Base-by-base conservation (phyloP, 176 grass and related monocot species). In the Hordeum vulgare region DNA sequence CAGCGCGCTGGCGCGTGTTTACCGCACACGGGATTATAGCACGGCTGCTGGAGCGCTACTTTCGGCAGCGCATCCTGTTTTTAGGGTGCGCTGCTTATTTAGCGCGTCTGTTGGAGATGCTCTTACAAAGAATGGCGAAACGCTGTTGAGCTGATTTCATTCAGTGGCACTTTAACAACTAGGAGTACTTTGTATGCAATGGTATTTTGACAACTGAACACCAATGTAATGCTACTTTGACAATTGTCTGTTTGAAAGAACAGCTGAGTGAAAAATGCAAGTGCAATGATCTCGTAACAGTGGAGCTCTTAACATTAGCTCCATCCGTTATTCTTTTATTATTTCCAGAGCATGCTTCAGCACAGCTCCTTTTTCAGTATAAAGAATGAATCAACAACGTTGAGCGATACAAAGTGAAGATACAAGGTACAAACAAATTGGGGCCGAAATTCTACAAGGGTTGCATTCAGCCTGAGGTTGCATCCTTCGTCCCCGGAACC, bases 381-480 rank as follows among this genome's bases (percentile, higher is more conserved):
- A 41, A 88, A 68, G 61, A 81, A 87, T 31, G 69, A 87, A 82
- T 21, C 28, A 87, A 82, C 36, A 61, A 49, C 18, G 7, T 40
- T 13, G 33, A 67, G n/a, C 2, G 5, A 14, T 57, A 57, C 18
- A 63, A 25, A 51, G 65, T 72, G 64, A 20, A 61, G 11, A 44
- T 39, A 70, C 56, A 72, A 10, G 24, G 36, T 68, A 75, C 45
- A 77, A 60, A 7, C 42, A 54, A 24, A 67, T 0, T 20, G 20
- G 3, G 45, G 20, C 31, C 11, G 28, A 66, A 47, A 80, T 49
- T 80, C 76, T 89, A 80, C 44, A 59, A 17, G 4, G 58, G 4
- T 45, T 75, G 49, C 15, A 66, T 75, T n/a, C n/a, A n/a, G n/a
- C n/a, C n/a, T n/a, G n/a, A n/a, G 58, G 4, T 45, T 75, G 49